Evolutionary conservation across 495 filamentous ascomycete genomes (phyloP).

Genomic region (Penicillium robsamsonii): DNA sequence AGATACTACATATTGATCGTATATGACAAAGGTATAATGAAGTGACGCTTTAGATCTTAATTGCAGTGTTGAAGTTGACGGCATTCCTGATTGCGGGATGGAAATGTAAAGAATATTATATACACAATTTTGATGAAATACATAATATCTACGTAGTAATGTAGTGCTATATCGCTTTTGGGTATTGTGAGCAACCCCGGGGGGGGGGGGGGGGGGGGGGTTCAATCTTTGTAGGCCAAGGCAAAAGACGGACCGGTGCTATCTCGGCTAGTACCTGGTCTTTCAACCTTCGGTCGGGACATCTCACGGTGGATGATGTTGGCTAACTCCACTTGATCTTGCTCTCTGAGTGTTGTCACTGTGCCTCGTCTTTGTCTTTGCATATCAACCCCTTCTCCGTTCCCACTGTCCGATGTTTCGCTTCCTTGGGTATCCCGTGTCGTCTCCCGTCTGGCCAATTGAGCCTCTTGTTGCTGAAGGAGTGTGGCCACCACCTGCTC

Average conservation of each 20-base stretch:
- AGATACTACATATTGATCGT: too few relatives aligned
- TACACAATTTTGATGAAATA: not conserved
- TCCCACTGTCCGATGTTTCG: conserved; percentile 1
- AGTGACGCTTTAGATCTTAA: too few relatives aligned
- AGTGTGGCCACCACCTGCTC: conserved; percentile 31
- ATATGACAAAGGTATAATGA: too few relatives aligned
- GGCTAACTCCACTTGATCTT: conserved; percentile 10
- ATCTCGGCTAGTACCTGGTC: conserved; percentile 1
- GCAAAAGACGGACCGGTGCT: conserved; percentile 17
- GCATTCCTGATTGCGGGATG: not conserved
- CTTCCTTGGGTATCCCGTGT: not conserved
- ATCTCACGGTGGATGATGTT: conserved; percentile 19
- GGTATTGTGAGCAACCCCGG: not conserved
- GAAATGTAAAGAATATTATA: not conserved
- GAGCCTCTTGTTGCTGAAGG: conserved; percentile 4
- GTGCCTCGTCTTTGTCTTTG: conserved; percentile 9
- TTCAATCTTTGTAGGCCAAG: conserved; percentile 15
- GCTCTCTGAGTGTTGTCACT: conserved; percentile 2
- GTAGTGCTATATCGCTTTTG: not conserved
- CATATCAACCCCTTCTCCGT: not conserved
- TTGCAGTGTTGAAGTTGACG: too few relatives aligned
- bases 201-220: too few relatives aligned
- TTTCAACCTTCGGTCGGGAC: conserved; percentile 13
- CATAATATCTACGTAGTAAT: not conserved
- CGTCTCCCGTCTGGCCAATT: not conserved